Evolutionary conservation across 2,329 filamentous ascomycete species (phyloP).

Genomic region (Hypoxylon sp.): DNA sequence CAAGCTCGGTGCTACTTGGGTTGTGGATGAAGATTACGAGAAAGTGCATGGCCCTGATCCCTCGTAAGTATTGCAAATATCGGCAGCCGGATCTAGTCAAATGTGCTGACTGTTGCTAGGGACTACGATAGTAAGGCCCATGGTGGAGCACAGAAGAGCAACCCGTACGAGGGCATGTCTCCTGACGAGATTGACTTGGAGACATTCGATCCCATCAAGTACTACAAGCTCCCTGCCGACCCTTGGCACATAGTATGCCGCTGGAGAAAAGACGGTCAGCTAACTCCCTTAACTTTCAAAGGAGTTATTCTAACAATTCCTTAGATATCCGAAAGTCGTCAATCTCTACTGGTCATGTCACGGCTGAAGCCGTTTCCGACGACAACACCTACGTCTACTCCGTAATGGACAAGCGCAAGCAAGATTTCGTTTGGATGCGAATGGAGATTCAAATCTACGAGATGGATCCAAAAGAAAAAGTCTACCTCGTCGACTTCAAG

Average conservation of each 20-base stretch:
- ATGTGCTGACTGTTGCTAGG: slow-evolving; percentile 39
- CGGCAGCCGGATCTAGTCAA: not conserved
- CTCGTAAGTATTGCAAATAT: slow-evolving; percentile 50
- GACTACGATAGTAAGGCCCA: slow-evolving; percentile 25
- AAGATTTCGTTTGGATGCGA: slow-evolving; percentile 88
- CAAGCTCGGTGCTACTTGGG: slow-evolving; percentile 91
- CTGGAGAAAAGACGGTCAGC: slow-evolving; percentile 84
- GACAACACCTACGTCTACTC: slow-evolving; percentile 59
- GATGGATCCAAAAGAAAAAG: slow-evolving; percentile 79
- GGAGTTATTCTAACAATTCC: slow-evolving; percentile 58
- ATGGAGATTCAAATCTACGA: slow-evolving; percentile 97
- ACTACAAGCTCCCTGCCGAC: slow-evolving; percentile 90
- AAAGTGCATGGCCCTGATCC: slow-evolving; percentile 60
- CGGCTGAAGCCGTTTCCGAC: slow-evolving; percentile 54
- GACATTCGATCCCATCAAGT: slow-evolving; percentile 65
- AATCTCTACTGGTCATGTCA: slow-evolving; percentile 48
- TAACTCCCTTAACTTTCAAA: slow-evolving; percentile 58
- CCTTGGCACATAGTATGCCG: slow-evolving; percentile 95
- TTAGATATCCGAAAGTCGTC: slow-evolving; percentile 57
- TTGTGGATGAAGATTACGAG: slow-evolving; percentile 72
- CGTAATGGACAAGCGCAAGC: slow-evolving; percentile 59
- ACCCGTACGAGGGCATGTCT: slow-evolving; percentile 49
- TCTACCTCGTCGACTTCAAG: slow-evolving; percentile 98
- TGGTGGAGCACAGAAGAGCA: slow-evolving; percentile 29
- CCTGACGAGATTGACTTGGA: slow-evolving; percentile 51